Percentiles rank a stretch among this genome's conserved stretches.
phyloP scores from a whole-genome alignment of 2,329 filamentous ascomycete genomes.

The Talaromyces albobiverticillius region DNA sequence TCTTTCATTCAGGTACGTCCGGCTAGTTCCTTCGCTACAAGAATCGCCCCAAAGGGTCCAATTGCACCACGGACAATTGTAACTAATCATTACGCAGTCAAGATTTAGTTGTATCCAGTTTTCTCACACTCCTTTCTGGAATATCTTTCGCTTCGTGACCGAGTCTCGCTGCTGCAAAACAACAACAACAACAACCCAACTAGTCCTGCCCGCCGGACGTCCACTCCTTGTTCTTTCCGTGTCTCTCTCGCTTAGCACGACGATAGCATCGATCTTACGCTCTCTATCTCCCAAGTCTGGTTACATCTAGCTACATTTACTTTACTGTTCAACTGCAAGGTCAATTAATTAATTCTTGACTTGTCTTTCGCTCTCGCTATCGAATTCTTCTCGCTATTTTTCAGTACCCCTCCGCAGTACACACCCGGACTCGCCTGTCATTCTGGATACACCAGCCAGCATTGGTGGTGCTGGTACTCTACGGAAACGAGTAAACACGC shows the following conservation, averaged over 20 bases:
- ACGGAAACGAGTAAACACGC: neutral
- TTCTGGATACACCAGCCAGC: too few species aligned
- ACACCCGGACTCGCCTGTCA: too few species aligned
- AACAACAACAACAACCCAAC: neutral
- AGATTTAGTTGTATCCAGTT: neutral
- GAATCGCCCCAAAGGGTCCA: too few species aligned
- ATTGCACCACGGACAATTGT: too few species aligned
- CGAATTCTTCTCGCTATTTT: neutral
- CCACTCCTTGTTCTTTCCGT: neutral
- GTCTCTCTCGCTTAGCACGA: neutral
- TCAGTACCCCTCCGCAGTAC: neutral
- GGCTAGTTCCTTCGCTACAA: too few species aligned
- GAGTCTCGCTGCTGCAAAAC: constrained; percentile 6
- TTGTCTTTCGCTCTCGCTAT: neutral
- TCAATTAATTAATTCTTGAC: neutral
- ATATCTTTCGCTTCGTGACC: constrained; percentile 5
- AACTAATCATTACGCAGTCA: neutral
- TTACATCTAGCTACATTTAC: too few species aligned
- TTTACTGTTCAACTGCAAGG: too few species aligned
- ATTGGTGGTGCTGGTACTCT: neutral
- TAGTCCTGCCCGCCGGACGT: constrained; percentile 5
- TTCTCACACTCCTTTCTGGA: constrained; percentile 1
- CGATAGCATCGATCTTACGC: neutral
- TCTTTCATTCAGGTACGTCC: neutral
- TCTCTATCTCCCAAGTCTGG: neutral